Base-by-base conservation (phyloP, 495 filamentous ascomycete genomes). In the Aspergillus coremiiformis region DNA sequence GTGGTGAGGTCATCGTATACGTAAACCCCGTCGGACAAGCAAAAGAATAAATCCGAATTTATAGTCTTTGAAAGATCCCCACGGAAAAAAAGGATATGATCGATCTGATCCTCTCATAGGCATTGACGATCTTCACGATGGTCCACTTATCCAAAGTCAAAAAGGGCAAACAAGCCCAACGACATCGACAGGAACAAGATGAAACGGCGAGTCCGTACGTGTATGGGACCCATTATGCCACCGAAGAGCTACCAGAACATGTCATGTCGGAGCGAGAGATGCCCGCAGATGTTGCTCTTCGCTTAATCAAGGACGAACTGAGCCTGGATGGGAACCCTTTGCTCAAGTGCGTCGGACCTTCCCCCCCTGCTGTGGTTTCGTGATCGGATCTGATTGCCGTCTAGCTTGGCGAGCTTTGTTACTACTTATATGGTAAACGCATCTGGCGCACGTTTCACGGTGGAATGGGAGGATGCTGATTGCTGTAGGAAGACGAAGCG, bases 301-400 rank as follows among this genome's bases (percentile, higher is more conserved):
- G 85, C 47, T 85, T 91, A 85, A 91, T 93, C 69, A 87, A 86
- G 69, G 87, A 93, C 62, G 86, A 93, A 57, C 64, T 91, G 60
- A 86, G 82, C 55, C 68, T 91, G 54, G 90, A 96, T 66, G 87
- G 87, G n/a, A 94, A 90, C 51, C 86, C 87, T 10, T 86, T 87
- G 78, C 78, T 90, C 52, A 91, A 94, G 82, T 86, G 78, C 58
- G 83, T 39, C 51, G 23, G 20, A 11, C 15, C 20, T 29, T 33
- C 24, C 39, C 20, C 39, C 6, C 37, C 26, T 26, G 3, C 23
- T 12, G 29, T 39, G 14, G 10, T 11, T 42, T 15, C 8, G 6
- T n/a, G 15, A 26, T 8, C 22, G 47, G 11, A 14, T 21, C 26
- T 47, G 9, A 7, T n/a, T 15, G 32, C 17, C 19, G 11, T 45